Evolutionary conservation across 768 basidiomycete species (phyloP), one percentile per base, ranked within the genome.

Genomic region (Kwoniella pini): DNA sequence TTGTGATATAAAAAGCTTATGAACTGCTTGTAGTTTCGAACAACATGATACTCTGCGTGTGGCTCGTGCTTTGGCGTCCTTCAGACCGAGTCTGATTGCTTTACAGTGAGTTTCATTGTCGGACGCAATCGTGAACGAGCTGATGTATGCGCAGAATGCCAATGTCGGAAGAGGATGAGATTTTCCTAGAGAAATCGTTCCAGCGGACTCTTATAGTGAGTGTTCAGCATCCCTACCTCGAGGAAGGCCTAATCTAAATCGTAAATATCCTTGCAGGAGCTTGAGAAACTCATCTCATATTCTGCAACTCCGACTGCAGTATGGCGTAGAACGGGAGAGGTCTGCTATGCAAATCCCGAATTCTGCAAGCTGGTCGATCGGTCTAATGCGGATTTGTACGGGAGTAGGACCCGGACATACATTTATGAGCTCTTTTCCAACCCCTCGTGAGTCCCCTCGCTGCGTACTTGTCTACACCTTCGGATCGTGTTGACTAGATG

Each of bases 321-420:
- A 11, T 99, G 95, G 95, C 87, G 96, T 44, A 84, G 96, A 51
- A 99, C 96, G 19, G 96, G 96, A 70, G 96, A 99, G 80, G 93
- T 99, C 24, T 94, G 92, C 73, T 86, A 96, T 45, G 96, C 93
- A 46, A 94, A 93, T 0, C 89, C 91, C 4, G 96, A 99, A 79
- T 98, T 99, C 75, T 90, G 88, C 77, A 88, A 91, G 84, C 82
- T 99, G 63, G 93, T 91, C 9, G 91, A 89, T 68, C 94, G 91
- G 90, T 85, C 85, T 9, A 83, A 88, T 78, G 88, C 90, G 63
- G 92, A 97, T 65, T 82, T 99, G 19, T 67, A 87, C 22, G 83
- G 83, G 10, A 85, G 84, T 65, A 81, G 82, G 62, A 86, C 83
- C 62, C 80, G 82, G 62, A 86, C 83, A 62, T 87, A 83, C 69